phyloP scores from a whole-genome alignment of 257 asterid species.

The Coffea eugenioides region DNA sequence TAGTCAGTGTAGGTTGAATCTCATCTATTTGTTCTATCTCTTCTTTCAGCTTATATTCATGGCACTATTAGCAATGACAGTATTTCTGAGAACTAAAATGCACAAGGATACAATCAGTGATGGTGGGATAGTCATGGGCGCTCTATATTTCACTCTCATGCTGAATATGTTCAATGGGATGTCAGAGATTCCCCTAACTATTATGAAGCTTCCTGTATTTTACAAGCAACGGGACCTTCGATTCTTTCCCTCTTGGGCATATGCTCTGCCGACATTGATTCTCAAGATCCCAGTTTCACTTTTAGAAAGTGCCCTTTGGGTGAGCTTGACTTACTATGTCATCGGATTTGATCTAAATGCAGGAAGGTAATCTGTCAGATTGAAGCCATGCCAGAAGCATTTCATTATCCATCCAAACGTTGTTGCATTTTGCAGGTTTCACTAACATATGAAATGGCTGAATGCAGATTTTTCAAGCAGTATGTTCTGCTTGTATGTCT shows the following conservation, averaged over 20 bases:
- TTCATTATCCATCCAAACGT: neutral
- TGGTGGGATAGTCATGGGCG: conserved; percentile 82
- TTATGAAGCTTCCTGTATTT: conserved; percentile 77
- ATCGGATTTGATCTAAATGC: conserved; percentile 85
- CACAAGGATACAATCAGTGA: conserved; percentile 56
- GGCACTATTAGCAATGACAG: conserved; percentile 68
- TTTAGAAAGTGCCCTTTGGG: conserved; percentile 73
- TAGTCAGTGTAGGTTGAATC: neutral
- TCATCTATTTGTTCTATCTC: conserved; percentile 1
- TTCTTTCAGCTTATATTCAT: conserved; percentile 59
- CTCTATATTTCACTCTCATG: conserved; percentile 69
- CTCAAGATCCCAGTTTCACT: conserved; percentile 68
- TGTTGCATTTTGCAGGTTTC: conserved; percentile 42
- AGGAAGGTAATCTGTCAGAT: conserved; percentile 40
- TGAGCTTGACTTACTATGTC: conserved; percentile 69
- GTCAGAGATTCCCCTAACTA: conserved; percentile 73
- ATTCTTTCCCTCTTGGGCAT: conserved; percentile 85
- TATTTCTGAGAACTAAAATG: conserved; percentile 81
- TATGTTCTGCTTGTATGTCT: conserved; percentile 58
- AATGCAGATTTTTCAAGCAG: conserved; percentile 62
- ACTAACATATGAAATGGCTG: too few species aligned
- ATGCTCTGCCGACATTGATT: conserved; percentile 83
- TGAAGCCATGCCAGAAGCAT: neutral
- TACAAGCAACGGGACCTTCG: conserved; percentile 83
- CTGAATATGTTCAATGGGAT: conserved; percentile 84